Evolutionary conservation across 108 stramenopile species (phyloP).

Genomic region (Pseudonitzschia multistriata): DNA sequence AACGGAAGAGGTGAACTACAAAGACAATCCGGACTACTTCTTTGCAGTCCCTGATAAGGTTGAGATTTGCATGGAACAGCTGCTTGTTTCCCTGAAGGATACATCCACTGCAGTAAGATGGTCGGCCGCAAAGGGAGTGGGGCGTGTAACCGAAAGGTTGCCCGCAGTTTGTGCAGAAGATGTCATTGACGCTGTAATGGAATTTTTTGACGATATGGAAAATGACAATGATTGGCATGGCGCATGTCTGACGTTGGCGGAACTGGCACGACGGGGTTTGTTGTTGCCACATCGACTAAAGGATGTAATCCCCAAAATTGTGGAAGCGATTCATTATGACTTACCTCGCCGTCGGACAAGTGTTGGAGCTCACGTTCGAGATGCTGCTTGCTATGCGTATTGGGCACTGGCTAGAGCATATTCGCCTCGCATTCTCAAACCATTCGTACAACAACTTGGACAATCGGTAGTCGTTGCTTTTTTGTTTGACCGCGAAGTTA

Average conservation of each 20-base stretch:
- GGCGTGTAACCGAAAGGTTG: constrained; percentile 91
- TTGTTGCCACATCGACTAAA: constrained; percentile 84
- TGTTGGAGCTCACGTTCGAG: constrained; percentile 95
- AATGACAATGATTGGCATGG: constrained; percentile 96
- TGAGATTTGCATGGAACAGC: constrained; percentile 93
- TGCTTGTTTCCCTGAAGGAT: constrained; percentile 78
- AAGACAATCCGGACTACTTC: constrained; percentile 26
- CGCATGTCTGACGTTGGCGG: constrained; percentile 93
- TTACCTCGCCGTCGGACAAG: constrained; percentile 83
- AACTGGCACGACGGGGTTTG: constrained; percentile 94
- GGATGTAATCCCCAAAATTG: constrained; percentile 84
- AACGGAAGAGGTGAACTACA: neutral
- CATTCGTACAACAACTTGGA: constrained; percentile 68
- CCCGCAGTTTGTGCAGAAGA: constrained; percentile 91
- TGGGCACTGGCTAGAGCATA: constrained; percentile 99
- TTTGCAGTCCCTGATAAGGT: constrained; percentile 89
- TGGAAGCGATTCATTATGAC: constrained; percentile 87
- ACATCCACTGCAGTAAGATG: constrained; percentile 94
- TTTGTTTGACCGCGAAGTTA: constrained; percentile 97
- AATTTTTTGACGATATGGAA: constrained; percentile 68
- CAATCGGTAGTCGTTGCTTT: constrained; percentile 83
- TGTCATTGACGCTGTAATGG: constrained; percentile 90
- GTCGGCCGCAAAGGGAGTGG: constrained; percentile 98
- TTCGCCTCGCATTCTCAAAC: constrained; percentile 71
- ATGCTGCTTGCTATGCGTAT: constrained; percentile 97